These are phyloP conservation scores for Boletus albobrunnescens DNA, from an alignment of 1,284 basidiomycete genomes.

Conservation along the genomic window DNA sequence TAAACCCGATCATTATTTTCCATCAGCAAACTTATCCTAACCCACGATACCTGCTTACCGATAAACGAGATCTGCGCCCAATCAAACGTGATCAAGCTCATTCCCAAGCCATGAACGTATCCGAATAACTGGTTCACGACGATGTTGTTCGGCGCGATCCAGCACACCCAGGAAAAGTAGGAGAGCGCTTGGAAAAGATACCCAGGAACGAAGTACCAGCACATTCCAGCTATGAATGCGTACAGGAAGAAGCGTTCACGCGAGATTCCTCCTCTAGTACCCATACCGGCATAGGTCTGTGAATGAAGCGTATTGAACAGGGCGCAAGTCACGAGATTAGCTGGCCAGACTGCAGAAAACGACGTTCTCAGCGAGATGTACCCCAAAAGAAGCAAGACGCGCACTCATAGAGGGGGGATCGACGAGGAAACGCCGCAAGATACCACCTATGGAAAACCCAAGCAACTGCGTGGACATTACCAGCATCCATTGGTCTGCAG, in stretches of 20 bases:
- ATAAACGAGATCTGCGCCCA: constrained; percentile 58
- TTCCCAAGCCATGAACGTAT: constrained; percentile 68
- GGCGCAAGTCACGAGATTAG: constrained; percentile 76
- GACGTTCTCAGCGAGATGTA: neutral
- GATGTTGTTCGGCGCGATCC: constrained; percentile 71
- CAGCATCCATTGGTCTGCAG: constrained; percentile 67
- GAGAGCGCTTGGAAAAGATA: constrained; percentile 68
- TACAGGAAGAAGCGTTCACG: constrained; percentile 77
- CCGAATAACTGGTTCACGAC: constrained; percentile 77
- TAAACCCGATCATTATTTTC: neutral
- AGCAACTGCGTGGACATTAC: constrained; percentile 85
- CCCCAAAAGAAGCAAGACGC: constrained; percentile 11
- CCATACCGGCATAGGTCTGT: constrained; percentile 57
- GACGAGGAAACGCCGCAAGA: constrained; percentile 72
- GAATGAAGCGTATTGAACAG: constrained; percentile 76
- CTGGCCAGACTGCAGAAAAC: constrained; percentile 68
- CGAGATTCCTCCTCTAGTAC: constrained; percentile 61
- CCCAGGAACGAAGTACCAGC: constrained; percentile 71
- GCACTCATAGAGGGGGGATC: constrained; percentile 85
- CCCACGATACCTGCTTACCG: constrained; percentile 26
- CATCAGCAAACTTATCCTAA: neutral
- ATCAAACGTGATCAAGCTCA: constrained; percentile 65
- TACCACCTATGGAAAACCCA: constrained; percentile 83
- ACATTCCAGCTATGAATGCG: constrained; percentile 48
- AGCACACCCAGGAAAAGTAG: constrained; percentile 73